Evolutionary conservation across 1,139 yeast species (phyloP).

Genomic region (Blastobotrys niveus): DNA sequence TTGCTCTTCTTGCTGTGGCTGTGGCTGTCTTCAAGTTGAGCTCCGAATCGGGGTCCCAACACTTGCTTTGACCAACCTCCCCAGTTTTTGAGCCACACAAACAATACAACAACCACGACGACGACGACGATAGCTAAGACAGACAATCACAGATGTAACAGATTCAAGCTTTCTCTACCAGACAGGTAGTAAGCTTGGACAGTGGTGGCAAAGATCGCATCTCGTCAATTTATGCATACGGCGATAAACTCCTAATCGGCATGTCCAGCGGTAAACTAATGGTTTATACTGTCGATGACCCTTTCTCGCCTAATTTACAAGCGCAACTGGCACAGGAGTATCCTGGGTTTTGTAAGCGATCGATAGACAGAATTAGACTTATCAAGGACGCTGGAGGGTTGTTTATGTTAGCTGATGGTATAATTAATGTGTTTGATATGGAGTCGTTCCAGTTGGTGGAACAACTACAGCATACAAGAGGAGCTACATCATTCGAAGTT

Average conservation of each 20-base stretch:
- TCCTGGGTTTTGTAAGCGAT: slow-evolving; percentile 17
- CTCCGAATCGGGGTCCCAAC: no score
- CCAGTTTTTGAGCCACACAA: no score
- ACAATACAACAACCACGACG: no score
- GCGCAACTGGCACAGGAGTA: slow-evolving; percentile 19
- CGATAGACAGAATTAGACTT: slow-evolving; percentile 33
- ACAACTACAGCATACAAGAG: slow-evolving; percentile 34
- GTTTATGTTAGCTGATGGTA: slow-evolving; percentile 32
- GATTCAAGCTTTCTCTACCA: slow-evolving; percentile 11
- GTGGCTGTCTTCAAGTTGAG: no score
- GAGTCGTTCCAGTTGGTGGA: slow-evolving; percentile 33
- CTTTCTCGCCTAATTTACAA: slow-evolving; percentile 21
- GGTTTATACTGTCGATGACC: slow-evolving; percentile 25
- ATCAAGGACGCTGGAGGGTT: slow-evolving; percentile 36
- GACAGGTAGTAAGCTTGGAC: slow-evolving; percentile 2
- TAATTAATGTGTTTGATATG: slow-evolving; percentile 34
- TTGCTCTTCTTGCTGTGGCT: no score
- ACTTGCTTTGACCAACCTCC: no score
- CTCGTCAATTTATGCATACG: slow-evolving; percentile 21
- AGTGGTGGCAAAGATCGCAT: neutral
- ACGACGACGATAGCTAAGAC: no score
- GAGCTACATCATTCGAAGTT: slow-evolving; percentile 32
- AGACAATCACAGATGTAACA: no score
- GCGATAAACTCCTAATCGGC: slow-evolving; percentile 29
- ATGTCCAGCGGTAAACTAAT: slow-evolving; percentile 25